Evolutionary conservation across 2,329 filamentous ascomycete species (phyloP).

Genomic region (Pestalotiopsis sp.): DNA sequence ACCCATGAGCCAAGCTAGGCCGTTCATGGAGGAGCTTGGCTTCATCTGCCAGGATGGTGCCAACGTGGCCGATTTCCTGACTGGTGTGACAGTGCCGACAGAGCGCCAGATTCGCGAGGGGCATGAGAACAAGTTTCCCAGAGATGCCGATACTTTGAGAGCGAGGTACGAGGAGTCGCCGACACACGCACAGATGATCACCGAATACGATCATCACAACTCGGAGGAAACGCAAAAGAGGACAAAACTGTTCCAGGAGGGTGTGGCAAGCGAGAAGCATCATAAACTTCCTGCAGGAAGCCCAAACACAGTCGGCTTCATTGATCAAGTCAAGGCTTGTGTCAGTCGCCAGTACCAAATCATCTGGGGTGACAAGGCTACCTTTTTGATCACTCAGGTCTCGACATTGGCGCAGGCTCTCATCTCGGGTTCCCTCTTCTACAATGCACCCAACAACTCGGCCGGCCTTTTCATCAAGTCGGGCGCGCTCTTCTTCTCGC

Average conservation of each 20-base stretch:
- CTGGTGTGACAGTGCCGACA: conserved; percentile 66
- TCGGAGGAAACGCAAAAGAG: conserved; percentile 4
- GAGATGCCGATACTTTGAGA: conserved; percentile 46
- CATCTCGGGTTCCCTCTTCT: conserved; percentile 69
- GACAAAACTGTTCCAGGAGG: conserved; percentile 9
- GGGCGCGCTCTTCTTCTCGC: conserved; percentile 65
- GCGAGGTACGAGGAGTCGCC: conserved; percentile 53
- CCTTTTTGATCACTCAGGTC: conserved; percentile 64
- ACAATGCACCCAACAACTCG: conserved; percentile 60
- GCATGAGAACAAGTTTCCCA: conserved; percentile 43
- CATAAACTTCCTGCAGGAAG: conserved; percentile 45
- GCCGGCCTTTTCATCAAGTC: conserved; percentile 65
- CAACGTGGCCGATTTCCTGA: conserved; percentile 68
- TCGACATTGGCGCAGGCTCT: conserved; percentile 62
- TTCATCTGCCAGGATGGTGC: conserved; percentile 65
- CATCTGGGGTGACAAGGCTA: conserved; percentile 65
- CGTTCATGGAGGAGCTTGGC: conserved; percentile 67
- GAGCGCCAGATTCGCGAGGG: conserved; percentile 63
- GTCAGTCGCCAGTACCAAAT: conserved; percentile 66
- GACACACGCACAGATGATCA: background rate
- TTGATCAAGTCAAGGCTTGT: conserved; percentile 58
- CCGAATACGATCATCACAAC: conserved; percentile 8
- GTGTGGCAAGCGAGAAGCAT: conserved; percentile 28
- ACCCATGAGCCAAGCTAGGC: conserved; percentile 56
- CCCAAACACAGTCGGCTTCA: conserved; percentile 50